These are phyloP conservation scores for Fusarium poae DNA, from an alignment of 2,329 filamentous ascomycete species.

Conservation along the genomic window DNA sequence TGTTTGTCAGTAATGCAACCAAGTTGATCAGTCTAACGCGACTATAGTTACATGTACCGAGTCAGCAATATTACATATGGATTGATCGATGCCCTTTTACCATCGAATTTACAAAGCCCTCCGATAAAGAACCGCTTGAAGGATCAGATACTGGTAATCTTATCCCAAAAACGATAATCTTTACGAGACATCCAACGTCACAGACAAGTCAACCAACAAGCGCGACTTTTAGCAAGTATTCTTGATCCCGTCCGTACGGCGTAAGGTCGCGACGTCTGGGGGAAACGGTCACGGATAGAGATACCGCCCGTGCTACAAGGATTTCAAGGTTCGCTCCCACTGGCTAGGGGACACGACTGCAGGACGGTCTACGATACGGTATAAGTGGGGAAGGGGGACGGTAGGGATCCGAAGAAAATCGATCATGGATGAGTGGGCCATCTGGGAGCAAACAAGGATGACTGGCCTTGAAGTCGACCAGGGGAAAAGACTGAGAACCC, in stretches of 20 bases:
- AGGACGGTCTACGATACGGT: slow-evolving; percentile 43
- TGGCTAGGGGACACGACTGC: slow-evolving; percentile 38
- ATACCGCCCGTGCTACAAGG: slow-evolving; percentile 39
- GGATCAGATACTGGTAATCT: not conserved
- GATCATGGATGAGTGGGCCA: slow-evolving; percentile 45
- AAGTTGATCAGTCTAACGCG: slow-evolving; percentile 27
- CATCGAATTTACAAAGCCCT: not conserved
- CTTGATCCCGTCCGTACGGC: slow-evolving; percentile 20
- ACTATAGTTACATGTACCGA: slow-evolving; percentile 20
- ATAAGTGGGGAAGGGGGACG: slow-evolving; percentile 35
- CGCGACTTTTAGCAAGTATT: slow-evolving; percentile 27
- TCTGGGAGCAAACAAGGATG: slow-evolving; percentile 37
- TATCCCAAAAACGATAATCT: slow-evolving; percentile 1
- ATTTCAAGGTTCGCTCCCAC: slow-evolving; percentile 45
- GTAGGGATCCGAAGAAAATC: slow-evolving; percentile 43
- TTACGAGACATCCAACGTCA: slow-evolving; percentile 16
- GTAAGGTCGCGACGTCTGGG: slow-evolving; percentile 28
- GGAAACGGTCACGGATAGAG: slow-evolving; percentile 41
- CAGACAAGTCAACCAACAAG: slow-evolving; percentile 25
- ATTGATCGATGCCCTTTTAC: not conserved
- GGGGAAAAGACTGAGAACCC: slow-evolving; percentile 30
- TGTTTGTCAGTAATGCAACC: slow-evolving; percentile 30
- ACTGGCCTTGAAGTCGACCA: slow-evolving; percentile 41
- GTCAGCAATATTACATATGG: slow-evolving; percentile 1
- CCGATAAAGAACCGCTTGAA: not conserved